Base-by-base conservation (phyloP, 78 protist genomes). In the Speleostelium caveatum region DNA sequence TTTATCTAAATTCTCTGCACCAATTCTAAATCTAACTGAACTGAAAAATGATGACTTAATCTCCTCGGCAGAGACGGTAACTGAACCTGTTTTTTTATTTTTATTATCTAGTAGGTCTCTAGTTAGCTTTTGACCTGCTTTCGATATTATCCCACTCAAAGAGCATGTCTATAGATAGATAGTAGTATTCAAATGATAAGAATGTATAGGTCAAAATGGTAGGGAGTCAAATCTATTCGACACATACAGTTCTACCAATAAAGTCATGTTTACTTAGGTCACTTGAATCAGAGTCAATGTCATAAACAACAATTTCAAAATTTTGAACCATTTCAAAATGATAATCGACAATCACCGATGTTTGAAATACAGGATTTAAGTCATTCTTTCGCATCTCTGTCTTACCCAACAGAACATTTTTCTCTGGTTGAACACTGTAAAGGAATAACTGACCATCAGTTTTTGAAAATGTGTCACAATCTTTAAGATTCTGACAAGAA, bases 281-380 rank as follows among this genome's bases (percentile, higher is more conserved):
- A 35, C 30, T 2, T 2, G 6, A 5, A 19, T 66, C 79, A 33
- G 59, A 65, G 41, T 95, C 96, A 21, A 66, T 28, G 77, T 95
- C 96, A 8, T 39, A n/a, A 2, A 92, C 85, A 2, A 26, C 62
- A 35, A 92, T 28, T 36, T 16, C 38, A 42, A 85, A 38, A 30
- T 41, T n/a, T 73, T 95, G 94, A 39, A 30, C n/a, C 36, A 12
- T 35, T 53, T 95, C 97, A 26, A 95, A 95, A 71, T 41, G 33
- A 42, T 87, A 95, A 36, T 91, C 87, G 14, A 76, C 19, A 19
- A 35, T 32, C 16, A 79, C 39, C 19, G 85, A 61, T 5, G 73
- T 75, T 26, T 63, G 61, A 36, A 95, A 95, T 33, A 12, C n/a
- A 38, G 92, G 91, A 61, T 49, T 59, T 16, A 62, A n/a, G n/a